Evolutionary conservation across 2,329 filamentous ascomycete species (phyloP), one percentile per base, ranked within the genome.

Genomic region (Fusarium hainanense): DNA sequence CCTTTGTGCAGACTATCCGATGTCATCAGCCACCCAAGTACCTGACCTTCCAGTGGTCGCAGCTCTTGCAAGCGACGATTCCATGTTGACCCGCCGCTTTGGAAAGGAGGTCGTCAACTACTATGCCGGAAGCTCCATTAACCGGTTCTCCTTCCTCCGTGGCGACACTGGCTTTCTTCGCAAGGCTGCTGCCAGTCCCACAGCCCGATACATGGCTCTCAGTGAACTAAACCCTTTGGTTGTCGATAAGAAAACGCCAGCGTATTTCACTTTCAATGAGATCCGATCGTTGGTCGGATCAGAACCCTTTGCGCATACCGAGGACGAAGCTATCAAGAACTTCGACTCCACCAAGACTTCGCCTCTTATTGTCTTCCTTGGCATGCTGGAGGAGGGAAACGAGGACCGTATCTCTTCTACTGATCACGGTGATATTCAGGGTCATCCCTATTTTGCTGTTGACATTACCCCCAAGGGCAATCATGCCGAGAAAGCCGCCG

Each of bases 381-480:
- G 95, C 0, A 80, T 98, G 49, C 89, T 97, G 71, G 93, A 97
- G 20, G 74, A 76, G 30, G 86, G 82, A 1, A 87, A 92, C 76
- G 66, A 84, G 63, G 65, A 69, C 8, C 49, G 55, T 18, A 63
- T 79, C 42, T 40, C 74, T n/a, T 77, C 78, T 25, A 67, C 68
- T 9, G 73, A 76, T 3, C 91, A 90, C 75, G 89, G 89, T 63
- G 88, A 89, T 49, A 97, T 97, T 77, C 87, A 84, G 34, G 96
- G 95, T 5, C 85, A 87, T 50, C 94, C 96, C 3, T 97, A 90
- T 81, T 99, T 98, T 77, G 95, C 94, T 3, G 79, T 99, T 14
- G 96, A 98, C 77, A 87, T 97, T 21, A 97, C 94, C 5, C 91
- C 93, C 0, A 88, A 86, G 67, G 90, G 87, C 2, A 83, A 83